Conservation (phyloP, 2,329 filamentous ascomycete species). For the Hypoxylon sp. region DNA sequence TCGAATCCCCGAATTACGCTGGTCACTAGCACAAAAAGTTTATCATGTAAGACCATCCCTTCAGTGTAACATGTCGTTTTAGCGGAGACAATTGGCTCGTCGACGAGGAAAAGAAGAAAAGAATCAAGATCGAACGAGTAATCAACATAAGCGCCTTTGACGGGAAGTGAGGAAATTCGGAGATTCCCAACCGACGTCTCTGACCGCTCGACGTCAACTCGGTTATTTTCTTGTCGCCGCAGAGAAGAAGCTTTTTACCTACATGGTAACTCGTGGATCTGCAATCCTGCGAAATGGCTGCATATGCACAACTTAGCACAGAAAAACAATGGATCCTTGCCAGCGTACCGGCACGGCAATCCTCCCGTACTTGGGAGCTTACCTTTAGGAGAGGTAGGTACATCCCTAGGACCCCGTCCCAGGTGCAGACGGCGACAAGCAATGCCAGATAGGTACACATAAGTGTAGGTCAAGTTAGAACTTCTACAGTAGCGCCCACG, state of each 20-base stretch:
- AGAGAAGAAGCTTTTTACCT: slow-evolving; percentile 9
- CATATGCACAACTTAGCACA: slow-evolving; percentile 45
- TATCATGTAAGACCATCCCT: slow-evolving; percentile 31
- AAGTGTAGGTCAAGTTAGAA: slow-evolving; percentile 1
- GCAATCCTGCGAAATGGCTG: slow-evolving; percentile 37
- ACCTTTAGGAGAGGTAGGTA: not conserved
- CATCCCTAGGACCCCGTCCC: slow-evolving; percentile 29
- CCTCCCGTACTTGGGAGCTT: slow-evolving; percentile 44
- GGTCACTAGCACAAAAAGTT: slow-evolving; percentile 24
- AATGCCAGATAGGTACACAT: not conserved
- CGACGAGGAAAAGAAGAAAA: not conserved
- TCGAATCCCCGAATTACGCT: slow-evolving; percentile 40
- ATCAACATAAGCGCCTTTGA: slow-evolving; percentile 3
- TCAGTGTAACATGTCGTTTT: slow-evolving; percentile 34
- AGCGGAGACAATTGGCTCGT: not conserved
- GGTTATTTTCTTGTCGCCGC: slow-evolving; percentile 17
- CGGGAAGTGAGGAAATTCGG: slow-evolving; percentile 1
- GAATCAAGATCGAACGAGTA: slow-evolving; percentile 10
- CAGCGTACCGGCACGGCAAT: slow-evolving; percentile 45
- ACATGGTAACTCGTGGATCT: slow-evolving; percentile 38
- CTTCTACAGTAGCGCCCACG: slow-evolving; percentile 46
- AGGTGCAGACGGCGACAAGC: slow-evolving; percentile 20
- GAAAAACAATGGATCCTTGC: slow-evolving; percentile 39
- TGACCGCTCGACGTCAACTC: slow-evolving; percentile 22
- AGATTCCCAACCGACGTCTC: slow-evolving; percentile 6